phyloP scores from a whole-genome alignment of 129 eudicot species.

The Escallonia herrerae region DNA sequence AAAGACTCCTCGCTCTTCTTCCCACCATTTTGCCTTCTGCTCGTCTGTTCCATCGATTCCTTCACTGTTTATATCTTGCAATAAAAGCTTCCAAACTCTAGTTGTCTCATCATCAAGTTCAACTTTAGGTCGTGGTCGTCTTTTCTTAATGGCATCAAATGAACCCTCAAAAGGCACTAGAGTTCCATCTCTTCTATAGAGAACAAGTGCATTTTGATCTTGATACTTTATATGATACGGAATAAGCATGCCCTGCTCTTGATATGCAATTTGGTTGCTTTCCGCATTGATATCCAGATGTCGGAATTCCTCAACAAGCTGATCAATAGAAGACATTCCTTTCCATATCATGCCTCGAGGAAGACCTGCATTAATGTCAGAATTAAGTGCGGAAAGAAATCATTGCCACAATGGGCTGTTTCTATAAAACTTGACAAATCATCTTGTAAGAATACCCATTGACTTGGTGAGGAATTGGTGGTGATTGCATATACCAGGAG shows the following conservation, averaged over 20 bases:
- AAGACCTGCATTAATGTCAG: conserved; percentile 35
- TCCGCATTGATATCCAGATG: conserved; percentile 43
- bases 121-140: conserved; percentile 75
- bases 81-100: conserved; percentile 85
- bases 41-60: conserved; percentile 92
- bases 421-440: too few relatives aligned
- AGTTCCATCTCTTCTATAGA: conserved; percentile 45
- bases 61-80: conserved; percentile 77
- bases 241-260: conserved; percentile 27
- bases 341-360: conserved; percentile 32
- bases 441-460: conserved; percentile 20
- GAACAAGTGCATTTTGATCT: conserved; percentile 66
- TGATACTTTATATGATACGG: conserved; percentile 21
- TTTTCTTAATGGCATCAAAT: conserved; percentile 46
- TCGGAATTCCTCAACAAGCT: conserved; percentile 33
- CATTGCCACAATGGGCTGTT: neutral
- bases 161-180: conserved; percentile 59
- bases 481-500: conserved; percentile 12
- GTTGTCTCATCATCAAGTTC: conserved; percentile 96
- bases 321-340: conserved; percentile 24
- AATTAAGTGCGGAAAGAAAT: conserved; percentile 6
- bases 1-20: conserved; percentile 81
- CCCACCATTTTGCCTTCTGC: conserved; percentile 93
- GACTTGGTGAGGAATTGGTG: conserved; percentile 14
- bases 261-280: conserved; percentile 13